phyloP scores from a whole-genome alignment of 108 stramenopile genomes.

The Asterionellopsis glacialis region DNA sequence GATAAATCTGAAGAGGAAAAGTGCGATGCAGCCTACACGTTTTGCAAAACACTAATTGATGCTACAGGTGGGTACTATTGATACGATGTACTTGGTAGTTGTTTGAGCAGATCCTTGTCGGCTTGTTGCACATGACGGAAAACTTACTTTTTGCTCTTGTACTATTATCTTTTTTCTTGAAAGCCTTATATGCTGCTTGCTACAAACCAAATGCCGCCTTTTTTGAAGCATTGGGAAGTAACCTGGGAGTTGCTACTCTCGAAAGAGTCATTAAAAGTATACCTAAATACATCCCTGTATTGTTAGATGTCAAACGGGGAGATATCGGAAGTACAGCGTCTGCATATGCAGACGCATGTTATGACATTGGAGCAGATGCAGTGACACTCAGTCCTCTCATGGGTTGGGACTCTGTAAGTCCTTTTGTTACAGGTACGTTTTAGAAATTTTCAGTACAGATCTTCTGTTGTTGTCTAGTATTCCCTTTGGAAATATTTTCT shows the following conservation, averaged over 20 bases:
- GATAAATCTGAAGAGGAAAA: slow-evolving; percentile 34
- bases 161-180: neutral
- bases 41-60: slow-evolving; percentile 91
- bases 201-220: slow-evolving; percentile 99
- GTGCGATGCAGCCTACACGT: slow-evolving; percentile 79
- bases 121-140: neutral
- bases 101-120: neutral
- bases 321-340: slow-evolving; percentile 95
- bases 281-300: slow-evolving; percentile 72
- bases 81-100: neutral
- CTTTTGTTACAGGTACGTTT: slow-evolving; percentile 82
- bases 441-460: too few species aligned
- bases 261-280: slow-evolving; percentile 64
- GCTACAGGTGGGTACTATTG: slow-evolving; percentile 52
- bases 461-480: too few species aligned
- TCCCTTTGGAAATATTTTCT: too few species aligned
- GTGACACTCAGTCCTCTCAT: slow-evolving; percentile 95
- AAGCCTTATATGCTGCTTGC: slow-evolving; percentile 59
- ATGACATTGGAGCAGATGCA: slow-evolving; percentile 81
- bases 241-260: slow-evolving; percentile 68
- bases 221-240: slow-evolving; percentile 91
- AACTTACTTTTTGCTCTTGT: neutral
- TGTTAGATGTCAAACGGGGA: slow-evolving; percentile 96
- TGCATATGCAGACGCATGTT: slow-evolving; percentile 92
- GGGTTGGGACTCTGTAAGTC: slow-evolving; percentile 95